A percentile compares a stretch with the other conserved stretches of the same genome.
Evolutionary conservation across 2,329 filamentous ascomycete species (phyloP).

Genomic region (Sarocladium strictum): DNA sequence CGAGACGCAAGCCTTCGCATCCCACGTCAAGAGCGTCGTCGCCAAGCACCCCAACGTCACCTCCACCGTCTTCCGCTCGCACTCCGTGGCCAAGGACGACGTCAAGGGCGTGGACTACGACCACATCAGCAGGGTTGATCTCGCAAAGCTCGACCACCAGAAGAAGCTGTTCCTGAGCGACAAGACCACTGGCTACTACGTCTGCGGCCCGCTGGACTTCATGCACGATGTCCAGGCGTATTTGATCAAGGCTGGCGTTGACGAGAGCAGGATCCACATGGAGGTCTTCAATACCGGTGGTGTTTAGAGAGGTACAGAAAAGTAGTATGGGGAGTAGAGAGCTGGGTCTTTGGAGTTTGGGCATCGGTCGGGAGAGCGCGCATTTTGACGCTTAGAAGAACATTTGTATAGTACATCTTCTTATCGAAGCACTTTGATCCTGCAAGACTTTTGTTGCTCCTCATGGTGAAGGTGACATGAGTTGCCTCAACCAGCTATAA

Average conservation of each 20-base stretch:
- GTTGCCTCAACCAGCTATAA: too few relatives aligned
- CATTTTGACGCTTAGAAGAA: background rate
- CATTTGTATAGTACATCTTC: too few relatives aligned
- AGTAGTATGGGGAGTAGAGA: background rate
- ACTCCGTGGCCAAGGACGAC: conserved; percentile 35
- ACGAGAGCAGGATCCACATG: conserved; percentile 52
- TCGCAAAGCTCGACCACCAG: conserved; percentile 48
- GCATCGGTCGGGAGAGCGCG: background rate
- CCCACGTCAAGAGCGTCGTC: conserved; percentile 38
- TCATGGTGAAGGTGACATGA: too few relatives aligned
- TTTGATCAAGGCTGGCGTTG: conserved; percentile 51
- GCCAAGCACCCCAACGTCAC: conserved; percentile 26
- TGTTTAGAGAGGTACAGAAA: too few relatives aligned
- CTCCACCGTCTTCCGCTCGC: conserved; percentile 51
- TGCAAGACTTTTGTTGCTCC: background rate
- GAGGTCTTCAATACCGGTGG: conserved; percentile 61
- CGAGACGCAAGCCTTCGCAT: conserved; percentile 47
- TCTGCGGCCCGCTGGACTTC: conserved; percentile 66
- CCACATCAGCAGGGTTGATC: conserved; percentile 49
- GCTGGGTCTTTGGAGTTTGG: background rate
- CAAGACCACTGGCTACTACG: conserved; percentile 55
- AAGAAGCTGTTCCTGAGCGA: conserved; percentile 50
- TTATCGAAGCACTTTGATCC: too few relatives aligned
- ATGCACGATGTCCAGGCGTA: conserved; percentile 55
- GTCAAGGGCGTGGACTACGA: conserved; percentile 51